These are phyloP conservation scores for Phytopythium ostracodes DNA, from an alignment of 352 stramenopile species.

Conservation along the genomic window DNA sequence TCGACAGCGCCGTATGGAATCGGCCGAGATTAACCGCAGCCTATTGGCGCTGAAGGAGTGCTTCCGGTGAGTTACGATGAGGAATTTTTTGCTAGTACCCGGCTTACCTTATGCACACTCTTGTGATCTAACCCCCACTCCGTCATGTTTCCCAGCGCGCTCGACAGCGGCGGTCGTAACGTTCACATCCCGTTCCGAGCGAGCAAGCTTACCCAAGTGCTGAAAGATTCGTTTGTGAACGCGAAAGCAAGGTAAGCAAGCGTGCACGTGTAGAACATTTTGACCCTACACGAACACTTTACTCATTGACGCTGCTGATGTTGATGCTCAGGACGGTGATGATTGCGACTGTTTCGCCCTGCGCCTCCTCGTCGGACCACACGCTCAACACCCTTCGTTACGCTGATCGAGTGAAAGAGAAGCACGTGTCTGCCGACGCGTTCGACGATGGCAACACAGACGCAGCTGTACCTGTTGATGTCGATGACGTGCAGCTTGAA, in stretches of 20 bases:
- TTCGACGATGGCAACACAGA: conserved; percentile 41
- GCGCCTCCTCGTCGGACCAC: conserved; percentile 92
- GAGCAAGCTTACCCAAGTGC: conserved; percentile 96
- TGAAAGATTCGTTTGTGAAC: conserved; percentile 97
- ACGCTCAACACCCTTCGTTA: conserved; percentile 98
- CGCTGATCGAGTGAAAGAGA: conserved; percentile 96
- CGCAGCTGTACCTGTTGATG: conserved; percentile 28
- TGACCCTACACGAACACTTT: no score
- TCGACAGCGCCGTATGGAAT: conserved; percentile 92
- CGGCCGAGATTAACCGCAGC: conserved; percentile 97
- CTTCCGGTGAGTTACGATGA: conserved; percentile 85
- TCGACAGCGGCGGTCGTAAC: conserved; percentile 87
- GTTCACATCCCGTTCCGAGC: conserved; percentile 95
- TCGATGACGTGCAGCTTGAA: conserved; percentile 60
- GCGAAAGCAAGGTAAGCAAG: conserved; percentile 71
- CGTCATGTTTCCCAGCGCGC: conserved; percentile 39
- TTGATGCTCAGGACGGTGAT: conserved; percentile 87
- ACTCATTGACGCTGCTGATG: background rate
- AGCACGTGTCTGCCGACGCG: conserved; percentile 73
- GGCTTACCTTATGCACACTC: background rate
- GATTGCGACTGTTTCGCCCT: conserved; percentile 94
- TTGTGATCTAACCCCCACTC: background rate
- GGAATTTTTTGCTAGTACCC: no score
- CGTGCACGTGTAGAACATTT: background rate
- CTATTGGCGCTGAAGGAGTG: conserved; percentile 97